Conservation (phyloP, 2,329 filamentous ascomycete species). For the Trichoderma sp. region DNA sequence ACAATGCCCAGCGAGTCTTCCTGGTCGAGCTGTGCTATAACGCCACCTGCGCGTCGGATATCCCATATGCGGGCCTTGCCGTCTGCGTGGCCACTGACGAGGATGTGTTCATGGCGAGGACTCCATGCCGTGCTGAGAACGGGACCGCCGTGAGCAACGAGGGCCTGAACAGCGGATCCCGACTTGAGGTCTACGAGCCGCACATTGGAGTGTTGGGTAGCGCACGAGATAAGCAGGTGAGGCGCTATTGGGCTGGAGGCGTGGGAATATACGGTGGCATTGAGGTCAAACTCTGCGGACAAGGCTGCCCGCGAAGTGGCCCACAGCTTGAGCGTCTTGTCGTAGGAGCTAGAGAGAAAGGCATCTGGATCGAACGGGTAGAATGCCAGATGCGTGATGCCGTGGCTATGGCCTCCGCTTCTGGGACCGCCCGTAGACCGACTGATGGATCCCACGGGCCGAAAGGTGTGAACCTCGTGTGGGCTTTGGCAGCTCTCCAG, state of each 20-base stretch:
- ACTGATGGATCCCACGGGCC: constrained; percentile 50
- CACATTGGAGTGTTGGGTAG: constrained; percentile 79
- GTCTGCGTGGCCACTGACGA: constrained; percentile 82
- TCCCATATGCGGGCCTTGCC: constrained; percentile 86
- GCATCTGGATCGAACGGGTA: constrained; percentile 74
- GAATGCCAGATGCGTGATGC: constrained; percentile 73
- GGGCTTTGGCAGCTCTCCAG: constrained; percentile 59
- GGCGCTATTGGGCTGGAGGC: constrained; percentile 69
- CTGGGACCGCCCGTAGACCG: constrained; percentile 37
- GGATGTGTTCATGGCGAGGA: constrained; percentile 71
- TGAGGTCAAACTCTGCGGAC: constrained; percentile 66
- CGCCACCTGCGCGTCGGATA: constrained; percentile 71
- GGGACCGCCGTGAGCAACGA: constrained; percentile 65
- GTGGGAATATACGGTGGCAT: constrained; percentile 70
- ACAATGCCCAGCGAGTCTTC: constrained; percentile 74
- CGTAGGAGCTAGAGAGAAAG: constrained; percentile 75
- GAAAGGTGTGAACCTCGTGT: constrained; percentile 47
- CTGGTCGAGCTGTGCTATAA: constrained; percentile 75
- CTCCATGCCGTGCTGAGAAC: constrained; percentile 76
- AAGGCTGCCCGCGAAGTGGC: constrained; percentile 59
- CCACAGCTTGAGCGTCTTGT: constrained; percentile 74
- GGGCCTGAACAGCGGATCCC: constrained; percentile 66
- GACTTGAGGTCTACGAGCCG: constrained; percentile 84
- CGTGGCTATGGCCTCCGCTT: constrained; percentile 56
- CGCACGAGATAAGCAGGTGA: constrained; percentile 79